Percentiles rank a stretch among this genome's conserved stretches.
Evolutionary conservation across 2,329 filamentous ascomycete genomes (phyloP).

Genomic region (Hirsutella rhossiliensis): DNA sequence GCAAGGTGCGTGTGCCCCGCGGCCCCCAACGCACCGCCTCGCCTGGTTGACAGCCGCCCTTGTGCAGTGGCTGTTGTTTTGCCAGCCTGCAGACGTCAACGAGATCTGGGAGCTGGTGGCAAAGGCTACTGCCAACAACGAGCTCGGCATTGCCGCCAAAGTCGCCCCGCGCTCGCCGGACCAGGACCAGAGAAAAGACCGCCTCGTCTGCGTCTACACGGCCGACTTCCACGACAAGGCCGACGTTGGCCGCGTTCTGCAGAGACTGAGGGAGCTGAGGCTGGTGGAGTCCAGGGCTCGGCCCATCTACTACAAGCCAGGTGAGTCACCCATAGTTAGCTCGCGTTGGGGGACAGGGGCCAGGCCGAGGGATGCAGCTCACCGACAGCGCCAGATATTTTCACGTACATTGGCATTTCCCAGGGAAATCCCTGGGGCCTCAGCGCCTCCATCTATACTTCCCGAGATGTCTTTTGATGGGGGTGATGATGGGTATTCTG

Average conservation of each 20-base stretch:
- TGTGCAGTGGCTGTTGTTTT: constrained; percentile 64
- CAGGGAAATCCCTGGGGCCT: constrained; percentile 50
- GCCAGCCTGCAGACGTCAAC: constrained; percentile 39
- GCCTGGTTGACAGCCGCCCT: background rate
- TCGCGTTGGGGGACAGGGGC: no score
- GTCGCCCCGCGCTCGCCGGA: constrained; percentile 44
- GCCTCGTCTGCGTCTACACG: constrained; percentile 70
- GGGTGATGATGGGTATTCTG: background rate
- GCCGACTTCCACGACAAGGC: constrained; percentile 55
- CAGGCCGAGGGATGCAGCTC: background rate
- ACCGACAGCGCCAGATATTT: constrained; percentile 39
- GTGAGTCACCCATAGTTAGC: constrained; percentile 26
- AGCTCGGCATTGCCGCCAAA: constrained; percentile 63
- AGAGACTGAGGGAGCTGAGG: constrained; percentile 47
- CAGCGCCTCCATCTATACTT: constrained; percentile 44
- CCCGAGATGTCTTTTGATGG: constrained; percentile 23
- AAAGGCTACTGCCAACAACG: constrained; percentile 51
- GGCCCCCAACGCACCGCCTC: background rate
- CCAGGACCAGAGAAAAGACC: constrained; percentile 25
- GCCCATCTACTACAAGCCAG: constrained; percentile 68
- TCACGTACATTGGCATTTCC: constrained; percentile 52
- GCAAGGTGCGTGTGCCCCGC: constrained; percentile 43
- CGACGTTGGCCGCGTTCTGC: constrained; percentile 58
- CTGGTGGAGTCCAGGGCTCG: constrained; percentile 36
- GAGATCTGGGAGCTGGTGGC: constrained; percentile 55